These are phyloP conservation scores for Alternaria atra DNA, from an alignment of 2,329 filamentous ascomycete species.

Conservation along the genomic window DNA sequence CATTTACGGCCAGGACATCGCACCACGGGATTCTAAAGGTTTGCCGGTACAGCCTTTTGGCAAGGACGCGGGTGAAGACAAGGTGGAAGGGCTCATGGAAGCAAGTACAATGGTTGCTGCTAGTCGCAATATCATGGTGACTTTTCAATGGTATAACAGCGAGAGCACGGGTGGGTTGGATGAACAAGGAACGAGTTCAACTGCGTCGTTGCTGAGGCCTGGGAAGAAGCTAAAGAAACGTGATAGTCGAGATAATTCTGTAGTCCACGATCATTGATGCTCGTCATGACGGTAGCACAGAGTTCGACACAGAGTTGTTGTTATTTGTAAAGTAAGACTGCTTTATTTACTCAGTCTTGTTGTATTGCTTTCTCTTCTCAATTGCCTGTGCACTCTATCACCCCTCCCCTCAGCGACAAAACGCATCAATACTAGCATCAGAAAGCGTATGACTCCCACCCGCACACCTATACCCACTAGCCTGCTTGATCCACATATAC, in stretches of 20 bases:
- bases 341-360: too few relatives aligned
- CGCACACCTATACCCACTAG: constrained; percentile 67
- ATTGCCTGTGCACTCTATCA: too few relatives aligned
- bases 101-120: background rate
- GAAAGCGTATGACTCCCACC: constrained; percentile 55
- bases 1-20: background rate
- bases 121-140: background rate
- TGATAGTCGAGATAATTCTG: background rate
- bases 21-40: background rate
- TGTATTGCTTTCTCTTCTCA: too few relatives aligned
- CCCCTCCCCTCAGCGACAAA: background rate
- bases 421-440: constrained; percentile 13
- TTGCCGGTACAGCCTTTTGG: background rate
- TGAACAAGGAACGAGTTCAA: background rate
- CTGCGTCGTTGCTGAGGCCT: background rate
- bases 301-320: too few relatives aligned
- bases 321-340: too few relatives aligned
- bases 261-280: background rate
- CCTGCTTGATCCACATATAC: constrained; percentile 69
- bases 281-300: too few relatives aligned
- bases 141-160: background rate
- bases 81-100: background rate
- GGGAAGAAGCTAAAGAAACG: background rate
- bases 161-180: background rate
- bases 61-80: background rate